A percentile compares a stretch with the other conserved stretches of the same genome.
phyloP scores from a whole-genome alignment of 2,329 filamentous ascomycete genomes.

The Stachybotrys chartarum region DNA sequence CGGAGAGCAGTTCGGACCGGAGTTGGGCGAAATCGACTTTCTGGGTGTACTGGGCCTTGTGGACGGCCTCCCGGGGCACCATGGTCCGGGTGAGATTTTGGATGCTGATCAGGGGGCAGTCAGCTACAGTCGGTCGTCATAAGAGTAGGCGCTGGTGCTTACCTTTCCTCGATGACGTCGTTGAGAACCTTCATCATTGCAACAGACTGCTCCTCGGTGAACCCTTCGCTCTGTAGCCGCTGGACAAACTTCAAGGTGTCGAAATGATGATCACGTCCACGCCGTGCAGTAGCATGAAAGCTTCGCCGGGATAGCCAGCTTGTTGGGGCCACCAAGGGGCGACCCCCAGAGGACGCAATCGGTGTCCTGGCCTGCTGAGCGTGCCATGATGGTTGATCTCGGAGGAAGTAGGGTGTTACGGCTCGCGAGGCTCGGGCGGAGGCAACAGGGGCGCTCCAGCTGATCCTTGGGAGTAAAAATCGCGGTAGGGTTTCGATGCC shows the following conservation, averaged over 20 bases:
- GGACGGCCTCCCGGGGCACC: constrained; percentile 91
- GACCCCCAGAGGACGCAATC: background rate
- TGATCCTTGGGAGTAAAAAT: constrained; percentile 49
- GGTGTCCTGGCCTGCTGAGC: background rate
- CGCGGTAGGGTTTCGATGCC: constrained; percentile 37
- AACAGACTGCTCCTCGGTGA: constrained; percentile 89
- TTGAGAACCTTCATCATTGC: constrained; percentile 98
- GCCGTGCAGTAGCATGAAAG: constrained; percentile 60
- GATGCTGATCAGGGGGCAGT: constrained; percentile 48
- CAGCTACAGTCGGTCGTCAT: background rate
- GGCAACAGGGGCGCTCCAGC: constrained; percentile 34
- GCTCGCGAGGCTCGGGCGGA: constrained; percentile 13
- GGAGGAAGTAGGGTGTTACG: constrained; percentile 8
- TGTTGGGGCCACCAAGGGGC: background rate
- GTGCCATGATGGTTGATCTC: constrained; percentile 8
- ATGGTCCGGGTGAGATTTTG: constrained; percentile 96
- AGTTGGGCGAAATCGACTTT: constrained; percentile 98
- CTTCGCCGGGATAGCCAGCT: background rate
- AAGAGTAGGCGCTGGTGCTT: background rate
- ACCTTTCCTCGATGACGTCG: constrained; percentile 95
- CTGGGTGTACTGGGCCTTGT: constrained; percentile 72
- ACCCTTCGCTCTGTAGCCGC: constrained; percentile 80
- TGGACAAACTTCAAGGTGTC: constrained; percentile 98
- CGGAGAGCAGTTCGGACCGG: constrained; percentile 84
- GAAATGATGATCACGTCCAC: constrained; percentile 81